Evolutionary conservation across 1,284 basidiomycete species (phyloP).

Genomic region (Sanghuangporus weigelae): DNA sequence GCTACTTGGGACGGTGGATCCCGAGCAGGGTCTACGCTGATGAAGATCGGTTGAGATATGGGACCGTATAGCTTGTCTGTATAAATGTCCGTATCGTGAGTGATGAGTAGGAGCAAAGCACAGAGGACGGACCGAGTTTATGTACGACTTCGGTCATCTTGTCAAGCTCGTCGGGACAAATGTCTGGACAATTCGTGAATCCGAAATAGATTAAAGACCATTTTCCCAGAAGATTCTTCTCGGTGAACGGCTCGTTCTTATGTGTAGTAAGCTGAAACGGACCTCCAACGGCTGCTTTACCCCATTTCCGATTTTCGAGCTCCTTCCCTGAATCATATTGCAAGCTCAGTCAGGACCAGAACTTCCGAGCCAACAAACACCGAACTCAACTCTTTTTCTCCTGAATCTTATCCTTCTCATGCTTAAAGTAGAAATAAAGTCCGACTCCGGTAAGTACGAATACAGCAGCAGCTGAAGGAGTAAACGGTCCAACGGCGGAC

Average conservation of each 20-base stretch:
- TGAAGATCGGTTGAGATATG: conserved; percentile 82
- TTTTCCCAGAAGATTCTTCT: conserved; percentile 81
- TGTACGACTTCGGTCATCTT: conserved; percentile 88
- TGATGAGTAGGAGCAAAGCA: neutral
- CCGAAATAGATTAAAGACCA: conserved; percentile 95
- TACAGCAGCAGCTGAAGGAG: conserved; percentile 74
- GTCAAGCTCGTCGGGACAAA: conserved; percentile 97
- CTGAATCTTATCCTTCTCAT: conserved; percentile 78
- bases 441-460: conserved; percentile 82
- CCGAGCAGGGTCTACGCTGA: conserved; percentile 94
- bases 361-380: neutral
- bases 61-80: conserved; percentile 64
- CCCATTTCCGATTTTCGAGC: conserved; percentile 49
- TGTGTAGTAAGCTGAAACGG: conserved; percentile 79
- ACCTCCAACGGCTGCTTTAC: conserved; percentile 82
- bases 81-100: conserved; percentile 3
- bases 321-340: conserved; percentile 51
- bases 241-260: conserved; percentile 68
- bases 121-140: conserved; percentile 52
- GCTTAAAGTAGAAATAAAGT: conserved; percentile 84
- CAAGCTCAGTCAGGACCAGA: neutral
- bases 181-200: conserved; percentile 97
- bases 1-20: conserved; percentile 66
- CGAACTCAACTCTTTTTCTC: conserved; percentile 53
- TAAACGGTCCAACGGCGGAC: conserved; percentile 62